Percentiles rank a stretch among this genome's conserved stretches.
Conservation (phyloP, 2,329 filamentous ascomycete species). For the Penicillium psychrosexuale region DNA sequence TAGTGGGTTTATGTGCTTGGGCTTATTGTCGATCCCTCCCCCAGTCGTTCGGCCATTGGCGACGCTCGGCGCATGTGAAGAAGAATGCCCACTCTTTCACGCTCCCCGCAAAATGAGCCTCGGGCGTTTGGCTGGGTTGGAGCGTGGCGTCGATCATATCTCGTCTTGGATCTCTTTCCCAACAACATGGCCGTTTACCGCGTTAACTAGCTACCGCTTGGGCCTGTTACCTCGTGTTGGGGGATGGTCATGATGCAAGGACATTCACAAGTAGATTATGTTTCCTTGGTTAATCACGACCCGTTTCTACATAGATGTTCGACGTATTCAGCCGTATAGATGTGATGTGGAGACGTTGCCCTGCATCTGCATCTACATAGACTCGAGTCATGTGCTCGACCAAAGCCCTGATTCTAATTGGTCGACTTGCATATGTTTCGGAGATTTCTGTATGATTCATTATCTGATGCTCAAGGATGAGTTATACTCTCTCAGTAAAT, state of each 20-base stretch:
- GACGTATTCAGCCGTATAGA: background rate
- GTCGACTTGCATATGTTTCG: background rate
- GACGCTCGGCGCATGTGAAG: conserved; percentile 22
- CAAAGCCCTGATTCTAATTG: background rate
- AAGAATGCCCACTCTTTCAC: conserved; percentile 10
- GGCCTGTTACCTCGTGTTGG: background rate
- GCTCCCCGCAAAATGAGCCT: conserved; percentile 17
- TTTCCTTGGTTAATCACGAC: background rate
- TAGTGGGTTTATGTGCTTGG: conserved; percentile 14
- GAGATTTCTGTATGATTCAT: background rate
- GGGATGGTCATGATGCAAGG: background rate
- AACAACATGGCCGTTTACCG: conserved; percentile 12
- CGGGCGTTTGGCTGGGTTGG: conserved; percentile 5
- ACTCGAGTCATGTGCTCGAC: conserved; percentile 1
- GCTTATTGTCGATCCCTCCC: conserved; percentile 17
- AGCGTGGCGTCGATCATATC: conserved; percentile 18
- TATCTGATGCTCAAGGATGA: background rate
- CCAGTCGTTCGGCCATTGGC: conserved; percentile 7
- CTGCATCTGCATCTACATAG: background rate
- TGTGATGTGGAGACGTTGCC: background rate
- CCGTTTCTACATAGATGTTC: background rate
- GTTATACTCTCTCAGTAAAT: background rate
- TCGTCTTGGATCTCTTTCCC: conserved; percentile 10
- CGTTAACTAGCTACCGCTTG: background rate
- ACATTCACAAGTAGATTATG: background rate